These are phyloP conservation scores for Nicotiana otophora DNA, from an alignment of 257 asterid genomes.

Conservation along the genomic window DNA sequence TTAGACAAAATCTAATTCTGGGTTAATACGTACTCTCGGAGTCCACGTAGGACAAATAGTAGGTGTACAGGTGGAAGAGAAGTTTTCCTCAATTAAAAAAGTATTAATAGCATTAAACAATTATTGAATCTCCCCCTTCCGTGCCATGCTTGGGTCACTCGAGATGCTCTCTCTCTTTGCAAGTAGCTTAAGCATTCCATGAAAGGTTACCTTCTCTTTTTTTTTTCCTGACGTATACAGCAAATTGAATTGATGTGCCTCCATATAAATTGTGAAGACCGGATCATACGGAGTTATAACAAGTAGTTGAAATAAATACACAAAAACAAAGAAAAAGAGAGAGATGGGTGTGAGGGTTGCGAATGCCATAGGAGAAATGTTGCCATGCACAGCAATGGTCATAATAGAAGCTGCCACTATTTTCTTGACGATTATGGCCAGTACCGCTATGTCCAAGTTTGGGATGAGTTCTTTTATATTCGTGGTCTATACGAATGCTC, in stretches of 20 bases:
- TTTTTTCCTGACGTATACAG: neutral
- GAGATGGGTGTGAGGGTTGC: conserved; percentile 22
- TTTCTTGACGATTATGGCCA: conserved; percentile 54
- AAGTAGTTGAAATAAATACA: neutral
- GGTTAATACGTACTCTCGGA: neutral
- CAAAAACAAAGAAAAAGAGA: neutral
- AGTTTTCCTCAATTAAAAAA: neutral
- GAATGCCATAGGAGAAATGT: conserved; percentile 25
- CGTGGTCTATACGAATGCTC: conserved; percentile 66
- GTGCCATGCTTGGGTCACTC: conserved; percentile 39
- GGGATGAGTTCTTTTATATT: conserved; percentile 75
- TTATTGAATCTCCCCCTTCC: neutral
- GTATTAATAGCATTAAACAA: neutral
- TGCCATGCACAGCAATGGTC: conserved; percentile 56
- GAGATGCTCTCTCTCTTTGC: conserved; percentile 57
- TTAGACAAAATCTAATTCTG: neutral
- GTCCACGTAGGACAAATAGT: neutral
- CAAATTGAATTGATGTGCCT: conserved; percentile 11
- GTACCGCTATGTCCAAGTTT: conserved; percentile 53
- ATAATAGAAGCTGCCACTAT: conserved; percentile 55
- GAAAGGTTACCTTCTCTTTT: conserved; percentile 40
- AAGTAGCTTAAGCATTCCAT: conserved; percentile 54
- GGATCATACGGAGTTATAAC: neutral
- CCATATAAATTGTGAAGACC: neutral
- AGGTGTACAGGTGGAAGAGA: neutral